These are phyloP conservation scores for Kodamaea fungicola DNA, from an alignment of 1,139 yeast species.

Conservation along the genomic window DNA sequence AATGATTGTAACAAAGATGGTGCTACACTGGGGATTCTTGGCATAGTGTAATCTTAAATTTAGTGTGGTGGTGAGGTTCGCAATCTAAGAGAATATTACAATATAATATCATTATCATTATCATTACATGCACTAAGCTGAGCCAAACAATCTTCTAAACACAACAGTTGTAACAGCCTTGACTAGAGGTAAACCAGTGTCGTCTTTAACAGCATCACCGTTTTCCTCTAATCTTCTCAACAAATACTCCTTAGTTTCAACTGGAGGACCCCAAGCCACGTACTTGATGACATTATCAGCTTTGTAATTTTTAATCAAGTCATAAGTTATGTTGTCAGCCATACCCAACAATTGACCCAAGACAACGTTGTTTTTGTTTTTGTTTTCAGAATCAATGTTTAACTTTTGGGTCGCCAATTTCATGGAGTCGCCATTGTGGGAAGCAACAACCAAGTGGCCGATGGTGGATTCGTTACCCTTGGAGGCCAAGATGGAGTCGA, in stretches of 20 bases:
- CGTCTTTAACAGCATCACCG: constrained; percentile 90
- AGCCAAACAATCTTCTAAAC: constrained; percentile 34
- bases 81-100: background rate
- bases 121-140: constrained; percentile 1
- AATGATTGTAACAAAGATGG: constrained; percentile 4
- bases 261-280: constrained; percentile 98
- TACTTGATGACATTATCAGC: constrained; percentile 83
- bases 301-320: constrained; percentile 59
- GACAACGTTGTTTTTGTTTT: constrained; percentile 62
- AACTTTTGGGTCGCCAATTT: constrained; percentile 63
- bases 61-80: background rate
- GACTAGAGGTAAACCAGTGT: constrained; percentile 78
- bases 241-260: constrained; percentile 88
- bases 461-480: constrained; percentile 50
- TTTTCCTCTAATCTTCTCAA: constrained; percentile 92
- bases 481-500: constrained; percentile 53
- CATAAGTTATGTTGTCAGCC: constrained; percentile 88
- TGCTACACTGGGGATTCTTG: background rate
- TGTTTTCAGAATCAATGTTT: constrained; percentile 16
- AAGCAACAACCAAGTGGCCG: constrained; percentile 89
- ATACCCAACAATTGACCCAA: constrained; percentile 92
- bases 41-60: background rate
- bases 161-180: constrained; percentile 51
- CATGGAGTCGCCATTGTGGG: constrained; percentile 84
- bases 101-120: background rate